phyloP scores from a whole-genome alignment of 306 rosid genomes.

The Aeschynomene evenia region DNA sequence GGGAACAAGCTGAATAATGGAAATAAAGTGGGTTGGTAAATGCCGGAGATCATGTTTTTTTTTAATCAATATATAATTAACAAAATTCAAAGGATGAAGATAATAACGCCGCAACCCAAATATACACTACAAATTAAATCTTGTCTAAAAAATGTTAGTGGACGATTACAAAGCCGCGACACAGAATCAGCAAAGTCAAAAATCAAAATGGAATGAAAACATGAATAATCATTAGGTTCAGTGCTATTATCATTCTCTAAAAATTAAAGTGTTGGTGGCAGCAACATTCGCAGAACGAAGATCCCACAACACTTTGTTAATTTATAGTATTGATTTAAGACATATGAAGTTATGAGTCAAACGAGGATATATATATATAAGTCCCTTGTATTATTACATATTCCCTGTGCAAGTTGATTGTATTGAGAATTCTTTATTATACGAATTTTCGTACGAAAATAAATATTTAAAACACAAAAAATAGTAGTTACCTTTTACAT shows the following conservation, averaged over 20 bases:
- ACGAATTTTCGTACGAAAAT: background rate
- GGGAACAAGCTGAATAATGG: background rate
- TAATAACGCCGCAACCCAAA: background rate
- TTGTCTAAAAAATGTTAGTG: background rate
- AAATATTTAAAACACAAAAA: background rate
- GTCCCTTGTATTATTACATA: no score
- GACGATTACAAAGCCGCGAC: conserved; percentile 11
- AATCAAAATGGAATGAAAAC: conserved; percentile 27
- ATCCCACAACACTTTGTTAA: background rate
- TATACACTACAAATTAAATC: background rate
- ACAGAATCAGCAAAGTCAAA: conserved; percentile 29
- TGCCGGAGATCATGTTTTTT: no score
- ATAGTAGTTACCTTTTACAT: background rate
- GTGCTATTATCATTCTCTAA: background rate
- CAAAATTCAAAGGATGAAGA: background rate
- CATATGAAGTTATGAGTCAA: background rate
- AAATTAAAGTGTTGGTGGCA: background rate
- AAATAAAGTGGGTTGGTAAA: background rate
- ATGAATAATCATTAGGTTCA: conserved; percentile 35
- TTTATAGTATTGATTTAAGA: background rate
- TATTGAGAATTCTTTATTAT: background rate
- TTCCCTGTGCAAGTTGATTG: no score
- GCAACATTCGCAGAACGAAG: background rate
- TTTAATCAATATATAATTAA: no score
- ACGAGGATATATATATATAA: no score